Evolutionary conservation across 1,284 basidiomycete genomes (phyloP), one percentile per base, ranked within the genome.

Genomic region (Phenoliferia sp.): DNA sequence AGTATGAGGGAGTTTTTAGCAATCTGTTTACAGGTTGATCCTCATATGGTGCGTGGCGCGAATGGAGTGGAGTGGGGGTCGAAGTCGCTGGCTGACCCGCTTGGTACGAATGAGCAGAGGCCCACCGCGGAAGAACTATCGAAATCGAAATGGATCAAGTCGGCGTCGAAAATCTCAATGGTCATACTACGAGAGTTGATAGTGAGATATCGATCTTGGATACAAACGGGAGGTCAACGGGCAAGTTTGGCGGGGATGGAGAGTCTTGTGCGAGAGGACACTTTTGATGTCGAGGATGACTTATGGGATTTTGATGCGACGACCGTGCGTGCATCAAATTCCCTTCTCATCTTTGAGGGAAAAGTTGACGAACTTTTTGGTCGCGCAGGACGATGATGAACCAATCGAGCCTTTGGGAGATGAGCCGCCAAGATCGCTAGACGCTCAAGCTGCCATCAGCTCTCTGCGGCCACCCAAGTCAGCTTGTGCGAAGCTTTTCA

Each of bases 131-230:
- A 98, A 62, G 95, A 99, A 74, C 84, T 99, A 3, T 78, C 83
- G 9, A 94, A 90, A 79, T 85, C 86, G n/a, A 95, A 91, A 76
- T 99, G 95, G 94, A 94, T 98, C 75, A 93, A 90, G 76, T 83
- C 85, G 17, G 80, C 86, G 29, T 81, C 85, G 36, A 95, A 90
- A 81, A 81, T 85, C 3, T 85, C 87, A 0, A 80, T 92, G 10
- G 83, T 87, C 0, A 80, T 86, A 12, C 81, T 99, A n/a, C 89
- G 88, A 74, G 95, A 98, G 68, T 83, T 98, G 54, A 85, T 97
- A 59, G 80, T 85, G 33, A 86, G 88, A 35, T 90, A 90, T 75
- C 85, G 88, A 64, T 80, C 83, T 0, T 92, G 90, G 90, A 82
- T 89, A 60, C 87, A 92, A 75, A 85, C 85, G 62, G 90, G 89